phyloP scores from a whole-genome alignment of 192 early-diverging fungal species.

The Entrophospora sp. region DNA sequence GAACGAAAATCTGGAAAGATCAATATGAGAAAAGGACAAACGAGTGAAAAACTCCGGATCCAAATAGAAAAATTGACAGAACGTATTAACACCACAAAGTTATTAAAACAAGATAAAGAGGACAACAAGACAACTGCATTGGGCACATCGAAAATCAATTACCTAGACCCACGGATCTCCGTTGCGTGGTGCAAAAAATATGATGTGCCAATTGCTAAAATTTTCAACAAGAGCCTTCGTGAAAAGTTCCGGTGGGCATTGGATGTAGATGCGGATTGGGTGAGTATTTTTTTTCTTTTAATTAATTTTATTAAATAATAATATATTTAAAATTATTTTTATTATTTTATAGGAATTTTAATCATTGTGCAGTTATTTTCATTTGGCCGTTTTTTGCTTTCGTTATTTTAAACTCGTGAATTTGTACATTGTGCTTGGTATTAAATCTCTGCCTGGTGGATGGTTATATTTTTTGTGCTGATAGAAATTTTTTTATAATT shows the following conservation, averaged over 20 bases:
- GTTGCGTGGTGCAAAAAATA: slow-evolving; percentile 87
- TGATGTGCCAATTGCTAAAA: slow-evolving; percentile 85
- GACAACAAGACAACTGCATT: slow-evolving; percentile 94
- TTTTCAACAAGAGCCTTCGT: slow-evolving; percentile 80
- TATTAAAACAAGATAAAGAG: slow-evolving; percentile 84
- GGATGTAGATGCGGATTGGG: slow-evolving; percentile 60
- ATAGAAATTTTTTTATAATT: too few species aligned
- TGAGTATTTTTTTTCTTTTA: slow-evolving; percentile 24
- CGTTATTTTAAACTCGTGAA: too few species aligned
- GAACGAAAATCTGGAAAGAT: slow-evolving; percentile 40
- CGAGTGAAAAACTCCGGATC: slow-evolving; percentile 65
- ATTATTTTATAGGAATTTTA: too few species aligned
- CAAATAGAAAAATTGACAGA: slow-evolving; percentile 63
- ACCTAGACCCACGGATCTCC: slow-evolving; percentile 96
- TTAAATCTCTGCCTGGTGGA: too few species aligned
- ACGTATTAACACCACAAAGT: slow-evolving; percentile 62
- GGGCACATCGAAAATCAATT: slow-evolving; percentile 97
- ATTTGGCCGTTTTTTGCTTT: too few species aligned
- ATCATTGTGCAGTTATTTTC: too few species aligned
- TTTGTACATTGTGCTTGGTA: too few species aligned
- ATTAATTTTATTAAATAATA: too few species aligned
- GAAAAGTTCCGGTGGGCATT: slow-evolving; percentile 98
- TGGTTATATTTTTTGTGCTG: too few species aligned
- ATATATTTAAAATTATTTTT: too few species aligned
- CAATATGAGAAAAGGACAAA: slow-evolving; percentile 36